These are phyloP conservation scores for Pythium volutum DNA, from an alignment of 352 stramenopile species.

Conservation along the genomic window DNA sequence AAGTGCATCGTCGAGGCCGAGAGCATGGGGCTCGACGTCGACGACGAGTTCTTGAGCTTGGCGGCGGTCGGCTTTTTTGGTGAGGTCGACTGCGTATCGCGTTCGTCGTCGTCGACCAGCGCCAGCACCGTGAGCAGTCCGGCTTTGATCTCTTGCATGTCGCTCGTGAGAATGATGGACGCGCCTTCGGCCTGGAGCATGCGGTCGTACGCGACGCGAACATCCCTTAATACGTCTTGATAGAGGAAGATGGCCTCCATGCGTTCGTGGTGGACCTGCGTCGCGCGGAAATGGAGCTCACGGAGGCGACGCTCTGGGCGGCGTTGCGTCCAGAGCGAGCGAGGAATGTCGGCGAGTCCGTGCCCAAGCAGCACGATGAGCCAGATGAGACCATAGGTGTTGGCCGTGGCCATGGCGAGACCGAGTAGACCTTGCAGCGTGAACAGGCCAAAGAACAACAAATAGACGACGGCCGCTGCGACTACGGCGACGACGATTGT, in stretches of 20 bases:
- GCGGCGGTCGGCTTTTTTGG: background rate
- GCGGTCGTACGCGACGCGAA: constrained; percentile 35
- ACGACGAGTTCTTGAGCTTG: background rate
- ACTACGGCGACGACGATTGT: constrained; percentile 35
- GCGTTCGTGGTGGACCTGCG: constrained; percentile 57
- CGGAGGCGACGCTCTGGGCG: constrained; percentile 38
- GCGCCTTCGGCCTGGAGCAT: constrained; percentile 52
- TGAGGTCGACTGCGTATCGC: background rate
- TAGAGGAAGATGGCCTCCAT: constrained; percentile 63
- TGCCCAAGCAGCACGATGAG: constrained; percentile 60
- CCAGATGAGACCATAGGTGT: constrained; percentile 67
- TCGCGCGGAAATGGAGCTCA: constrained; percentile 48
- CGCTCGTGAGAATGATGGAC: constrained; percentile 60
- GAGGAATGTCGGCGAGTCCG: constrained; percentile 59
- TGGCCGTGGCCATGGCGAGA: constrained; percentile 55
- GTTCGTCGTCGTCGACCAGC: constrained; percentile 29
- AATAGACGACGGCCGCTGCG: constrained; percentile 38
- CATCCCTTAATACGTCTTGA: constrained; percentile 46
- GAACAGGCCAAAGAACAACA: constrained; percentile 60
- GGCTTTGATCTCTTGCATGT: constrained; percentile 63
- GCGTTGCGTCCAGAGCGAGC: constrained; percentile 43
- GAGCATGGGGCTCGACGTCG: constrained; percentile 9
- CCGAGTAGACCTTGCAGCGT: constrained; percentile 43
- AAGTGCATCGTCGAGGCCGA: constrained; percentile 17
- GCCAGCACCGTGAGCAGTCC: constrained; percentile 36